These are phyloP conservation scores for Pichia manshurica DNA, from an alignment of 805 yeast genomes.

Conservation along the genomic window DNA sequence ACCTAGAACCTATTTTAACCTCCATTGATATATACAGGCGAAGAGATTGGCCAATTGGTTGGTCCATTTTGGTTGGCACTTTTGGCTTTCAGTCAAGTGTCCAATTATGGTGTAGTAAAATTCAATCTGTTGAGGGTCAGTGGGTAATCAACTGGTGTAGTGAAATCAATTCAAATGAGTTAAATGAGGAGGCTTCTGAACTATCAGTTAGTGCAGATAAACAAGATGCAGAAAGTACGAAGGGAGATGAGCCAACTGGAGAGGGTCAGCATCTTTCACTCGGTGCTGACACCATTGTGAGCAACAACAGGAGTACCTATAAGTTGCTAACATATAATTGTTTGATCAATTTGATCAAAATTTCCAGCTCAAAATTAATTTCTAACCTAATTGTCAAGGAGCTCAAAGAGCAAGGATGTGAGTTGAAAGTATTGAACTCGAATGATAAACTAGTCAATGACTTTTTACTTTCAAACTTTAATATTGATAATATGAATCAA, in stretches of 20 bases:
- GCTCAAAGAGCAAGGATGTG: conserved; percentile 35
- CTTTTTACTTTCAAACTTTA: conserved; percentile 27
- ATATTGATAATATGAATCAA: conserved; percentile 10
- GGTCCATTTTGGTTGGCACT: conserved; percentile 43
- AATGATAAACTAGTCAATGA: conserved; percentile 17
- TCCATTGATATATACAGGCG: conserved; percentile 37
- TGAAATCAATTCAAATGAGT: conserved; percentile 17
- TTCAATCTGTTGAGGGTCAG: conserved; percentile 44
- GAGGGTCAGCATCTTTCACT: too few relatives aligned
- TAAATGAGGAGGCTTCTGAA: conserved; percentile 3
- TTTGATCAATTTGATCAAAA: conserved; percentile 35
- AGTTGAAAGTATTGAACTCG: conserved; percentile 29
- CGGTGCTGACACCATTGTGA: background rate
- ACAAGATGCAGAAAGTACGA: background rate
- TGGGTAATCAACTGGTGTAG: conserved; percentile 53
- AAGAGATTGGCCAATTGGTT: conserved; percentile 51
- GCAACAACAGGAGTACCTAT: background rate
- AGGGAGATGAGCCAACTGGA: background rate
- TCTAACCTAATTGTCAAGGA: conserved; percentile 51
- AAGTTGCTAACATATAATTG: conserved; percentile 24
- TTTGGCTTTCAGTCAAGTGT: conserved; percentile 33
- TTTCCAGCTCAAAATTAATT: conserved; percentile 43
- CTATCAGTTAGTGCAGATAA: background rate
- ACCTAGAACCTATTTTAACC: conserved; percentile 20
- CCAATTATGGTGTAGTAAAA: conserved; percentile 50